These are phyloP conservation scores for Phytophthora pistaciae DNA, from an alignment of 352 stramenopile species.

Conservation along the genomic window DNA sequence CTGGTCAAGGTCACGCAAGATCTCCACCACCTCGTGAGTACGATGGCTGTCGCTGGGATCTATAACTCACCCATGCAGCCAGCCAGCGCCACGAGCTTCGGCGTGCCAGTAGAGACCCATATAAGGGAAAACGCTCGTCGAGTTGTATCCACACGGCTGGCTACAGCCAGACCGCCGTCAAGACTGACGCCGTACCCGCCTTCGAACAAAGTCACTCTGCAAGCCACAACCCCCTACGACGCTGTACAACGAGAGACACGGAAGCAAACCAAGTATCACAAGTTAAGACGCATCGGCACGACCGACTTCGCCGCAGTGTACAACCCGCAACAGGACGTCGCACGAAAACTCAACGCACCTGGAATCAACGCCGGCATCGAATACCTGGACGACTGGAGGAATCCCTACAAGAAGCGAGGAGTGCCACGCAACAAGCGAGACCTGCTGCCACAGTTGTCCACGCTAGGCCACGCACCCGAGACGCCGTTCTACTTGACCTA, in stretches of 20 bases:
- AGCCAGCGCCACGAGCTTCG: constrained; percentile 54
- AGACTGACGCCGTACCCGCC: constrained; percentile 62
- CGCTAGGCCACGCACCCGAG: constrained; percentile 48
- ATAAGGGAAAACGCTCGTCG: constrained; percentile 66
- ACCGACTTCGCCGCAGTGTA: constrained; percentile 60
- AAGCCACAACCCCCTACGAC: constrained; percentile 54
- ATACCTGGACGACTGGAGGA: constrained; percentile 72
- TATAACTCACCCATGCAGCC: constrained; percentile 61
- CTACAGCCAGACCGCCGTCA: constrained; percentile 41
- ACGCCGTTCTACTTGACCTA: constrained; percentile 69
- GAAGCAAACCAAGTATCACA: constrained; percentile 75
- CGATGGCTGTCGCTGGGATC: constrained; percentile 57
- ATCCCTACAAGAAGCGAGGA: constrained; percentile 76
- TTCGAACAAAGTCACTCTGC: constrained; percentile 59
- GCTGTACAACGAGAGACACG: constrained; percentile 48
- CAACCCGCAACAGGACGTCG: constrained; percentile 55
- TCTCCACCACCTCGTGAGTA: constrained; percentile 74
- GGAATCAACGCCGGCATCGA: constrained; percentile 64
- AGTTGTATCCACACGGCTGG: constrained; percentile 44
- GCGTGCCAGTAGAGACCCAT: constrained; percentile 66
- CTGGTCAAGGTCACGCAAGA: constrained; percentile 64
- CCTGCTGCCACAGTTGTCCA: constrained; percentile 56
- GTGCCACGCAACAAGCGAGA: constrained; percentile 59
- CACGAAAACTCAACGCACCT: constrained; percentile 47
- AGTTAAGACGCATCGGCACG: constrained; percentile 50